Conservation (phyloP, 169 alveolate species). For the Plasmodium knowlesi region DNA sequence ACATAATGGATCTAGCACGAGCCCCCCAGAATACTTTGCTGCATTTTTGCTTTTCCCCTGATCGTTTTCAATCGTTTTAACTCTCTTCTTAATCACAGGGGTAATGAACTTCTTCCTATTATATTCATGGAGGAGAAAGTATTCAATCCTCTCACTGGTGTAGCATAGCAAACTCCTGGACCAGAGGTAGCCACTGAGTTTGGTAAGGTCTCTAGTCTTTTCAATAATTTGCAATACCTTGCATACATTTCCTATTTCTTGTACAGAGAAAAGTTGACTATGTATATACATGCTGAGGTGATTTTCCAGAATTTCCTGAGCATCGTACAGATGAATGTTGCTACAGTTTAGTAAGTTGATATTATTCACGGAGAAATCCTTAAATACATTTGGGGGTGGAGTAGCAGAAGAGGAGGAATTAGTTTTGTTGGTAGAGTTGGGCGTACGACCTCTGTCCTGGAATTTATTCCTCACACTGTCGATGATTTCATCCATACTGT, state of each 20-base stretch:
- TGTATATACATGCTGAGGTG: constrained; percentile 26
- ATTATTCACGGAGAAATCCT: constrained; percentile 65
- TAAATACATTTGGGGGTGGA: constrained; percentile 18
- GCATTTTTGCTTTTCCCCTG: constrained; percentile 33
- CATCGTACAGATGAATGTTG: constrained; percentile 61
- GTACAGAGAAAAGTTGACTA: constrained; percentile 42
- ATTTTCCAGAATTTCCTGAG: constrained; percentile 17
- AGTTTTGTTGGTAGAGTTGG: background rate
- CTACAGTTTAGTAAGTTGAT: constrained; percentile 48
- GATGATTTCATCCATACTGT: constrained; percentile 63
- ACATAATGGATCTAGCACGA: constrained; percentile 97
- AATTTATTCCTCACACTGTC: constrained; percentile 37
- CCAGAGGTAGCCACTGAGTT: constrained; percentile 95
- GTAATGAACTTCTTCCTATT: constrained; percentile 85
- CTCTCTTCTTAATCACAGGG: constrained; percentile 79
- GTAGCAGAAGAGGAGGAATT: background rate
- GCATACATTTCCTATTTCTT: constrained; percentile 62
- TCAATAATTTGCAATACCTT: constrained; percentile 89
- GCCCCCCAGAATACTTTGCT: constrained; percentile 95
- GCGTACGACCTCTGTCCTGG: background rate
- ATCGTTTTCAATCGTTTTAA: constrained; percentile 30
- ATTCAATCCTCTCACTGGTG: constrained; percentile 94
- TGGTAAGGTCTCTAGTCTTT: constrained; percentile 92
- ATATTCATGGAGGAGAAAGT: constrained; percentile 92
- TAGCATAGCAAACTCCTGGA: constrained; percentile 84